A percentile compares a stretch with the other conserved stretches of the same genome.
Evolutionary conservation across 768 basidiomycete genomes (phyloP).

Genomic region (Cyclocybe cylindracea): DNA sequence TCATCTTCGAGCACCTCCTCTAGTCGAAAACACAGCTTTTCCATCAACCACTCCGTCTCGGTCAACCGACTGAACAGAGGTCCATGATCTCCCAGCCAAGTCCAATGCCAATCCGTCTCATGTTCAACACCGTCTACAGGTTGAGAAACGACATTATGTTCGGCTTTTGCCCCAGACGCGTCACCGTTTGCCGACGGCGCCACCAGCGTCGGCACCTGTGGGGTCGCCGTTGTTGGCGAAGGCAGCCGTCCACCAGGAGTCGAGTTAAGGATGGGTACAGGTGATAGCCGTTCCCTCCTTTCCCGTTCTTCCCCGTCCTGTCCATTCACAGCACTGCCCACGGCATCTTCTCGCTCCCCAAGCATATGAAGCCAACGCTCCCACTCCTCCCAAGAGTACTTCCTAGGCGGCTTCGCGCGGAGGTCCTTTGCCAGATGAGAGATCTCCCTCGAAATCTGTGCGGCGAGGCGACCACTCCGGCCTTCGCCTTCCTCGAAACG

Average conservation of each 20-base stretch:
- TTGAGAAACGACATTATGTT: not conserved
- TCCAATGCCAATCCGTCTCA: conserved; percentile 22
- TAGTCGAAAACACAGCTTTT: conserved; percentile 31
- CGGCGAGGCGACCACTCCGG: no score
- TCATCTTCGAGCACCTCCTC: conserved; percentile 32
- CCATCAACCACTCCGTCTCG: conserved; percentile 40
- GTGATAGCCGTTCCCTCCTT: not conserved
- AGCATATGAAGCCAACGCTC: no score
- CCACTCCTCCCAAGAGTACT: no score
- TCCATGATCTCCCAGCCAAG: conserved; percentile 42
- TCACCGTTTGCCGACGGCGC: not conserved
- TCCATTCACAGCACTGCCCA: not conserved
- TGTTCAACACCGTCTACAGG: conserved; percentile 1
- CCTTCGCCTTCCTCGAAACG: no score
- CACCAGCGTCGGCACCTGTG: not conserved
- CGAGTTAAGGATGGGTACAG: no score
- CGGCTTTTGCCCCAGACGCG: not conserved
- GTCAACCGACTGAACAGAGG: conserved; percentile 36
- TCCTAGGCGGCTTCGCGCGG: no score
- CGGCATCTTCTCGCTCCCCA: no score
- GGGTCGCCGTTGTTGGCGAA: not conserved
- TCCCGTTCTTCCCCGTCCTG: not conserved
- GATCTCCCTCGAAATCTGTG: no score
- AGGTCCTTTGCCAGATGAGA: no score
- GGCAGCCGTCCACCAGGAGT: not conserved